Base-by-base conservation (phyloP, 2,329 filamentous ascomycete species). In the Lizonia empirigonia region DNA sequence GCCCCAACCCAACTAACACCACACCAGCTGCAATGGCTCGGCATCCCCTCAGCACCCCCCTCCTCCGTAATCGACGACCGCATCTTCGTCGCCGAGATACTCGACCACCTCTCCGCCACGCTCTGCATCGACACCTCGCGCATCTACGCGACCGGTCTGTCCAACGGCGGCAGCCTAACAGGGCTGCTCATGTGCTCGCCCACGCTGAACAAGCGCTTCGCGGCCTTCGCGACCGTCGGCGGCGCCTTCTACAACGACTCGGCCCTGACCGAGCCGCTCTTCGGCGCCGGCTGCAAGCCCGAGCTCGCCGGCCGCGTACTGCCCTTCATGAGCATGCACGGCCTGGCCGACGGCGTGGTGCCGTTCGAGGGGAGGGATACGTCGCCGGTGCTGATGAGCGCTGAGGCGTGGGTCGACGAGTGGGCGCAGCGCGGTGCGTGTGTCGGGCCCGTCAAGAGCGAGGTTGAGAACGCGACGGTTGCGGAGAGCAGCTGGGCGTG, bases 131-230 rank as follows among this genome's bases (percentile, higher is more conserved):
- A 81, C 55, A 53, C 64, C 7, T 50, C 50, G 7, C 71, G 73
- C 23, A 63, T 81, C 27, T 81, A 79, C 50, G 72, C 73, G 7
- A 73, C 74, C 0, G 79, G 78, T 45, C 78, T 83, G 50, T 82
- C 74, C 61, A 82, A 84, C 33, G 82, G 80, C 5, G 82, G 79
- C 4, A 81, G 76, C 6, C 75, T 79, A 23, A 73, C 79, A 22
- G 76, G 76, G 3, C 75, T 76, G 13, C 62, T 73, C 1, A 78
- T 80, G 15, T 82, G 78, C 60, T 66, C 76, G 20, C 64, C 74
- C 4, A 63, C 64, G 5, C 62, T 74, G 4, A 75, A 74, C 18
- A 54, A 36, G 18, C 57, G 61, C 1, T 76, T 82, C 47, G 78
- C 79, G 4, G 79, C 78, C 1, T 80, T 81, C 52, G 77, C 77